These are phyloP conservation scores for Dillenia turbinata DNA, from an alignment of 164 flowering plant species.

Conservation along the genomic window DNA sequence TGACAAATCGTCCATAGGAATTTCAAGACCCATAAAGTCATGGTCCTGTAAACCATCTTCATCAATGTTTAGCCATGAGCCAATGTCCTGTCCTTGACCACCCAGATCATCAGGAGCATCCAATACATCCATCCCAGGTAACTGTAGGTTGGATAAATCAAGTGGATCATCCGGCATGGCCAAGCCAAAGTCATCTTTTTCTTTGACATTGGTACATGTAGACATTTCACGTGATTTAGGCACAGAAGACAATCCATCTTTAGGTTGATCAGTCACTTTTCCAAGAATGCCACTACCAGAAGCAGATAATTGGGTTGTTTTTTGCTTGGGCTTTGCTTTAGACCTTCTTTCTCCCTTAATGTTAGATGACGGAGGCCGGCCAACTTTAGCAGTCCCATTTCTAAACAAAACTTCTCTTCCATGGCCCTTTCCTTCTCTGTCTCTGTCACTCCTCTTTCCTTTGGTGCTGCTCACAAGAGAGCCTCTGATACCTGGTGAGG, in stretches of 20 bases:
- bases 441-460: slow-evolving; percentile 94
- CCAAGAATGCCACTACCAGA: slow-evolving; percentile 68
- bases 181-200: slow-evolving; percentile 31
- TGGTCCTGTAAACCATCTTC: slow-evolving; percentile 58
- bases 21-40: slow-evolving; percentile 68
- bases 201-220: slow-evolving; percentile 26
- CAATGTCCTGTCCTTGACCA: slow-evolving; percentile 56
- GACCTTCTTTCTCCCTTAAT: slow-evolving; percentile 78
- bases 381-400: slow-evolving; percentile 55
- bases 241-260: slow-evolving; percentile 28
- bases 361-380: slow-evolving; percentile 54
- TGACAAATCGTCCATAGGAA: slow-evolving; percentile 85
- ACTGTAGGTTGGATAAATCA: slow-evolving; percentile 59
- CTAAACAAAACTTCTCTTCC: slow-evolving; percentile 48
- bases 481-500: slow-evolving; percentile 44
- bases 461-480: slow-evolving; percentile 66
- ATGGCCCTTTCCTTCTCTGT: slow-evolving; percentile 74
- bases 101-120: slow-evolving; percentile 51
- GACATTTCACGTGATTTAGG: slow-evolving; percentile 32
- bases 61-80: slow-evolving; percentile 64
- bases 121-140: slow-evolving; percentile 64
- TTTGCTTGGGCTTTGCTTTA: slow-evolving; percentile 82
- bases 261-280: slow-evolving; percentile 50
- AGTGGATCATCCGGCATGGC: slow-evolving; percentile 51
- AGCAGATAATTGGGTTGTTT: slow-evolving; percentile 68